Evolutionary conservation across 1,139 yeast genomes (phyloP), one percentile per base, ranked within the genome.

Genomic region (Nematodospora anomalae): DNA sequence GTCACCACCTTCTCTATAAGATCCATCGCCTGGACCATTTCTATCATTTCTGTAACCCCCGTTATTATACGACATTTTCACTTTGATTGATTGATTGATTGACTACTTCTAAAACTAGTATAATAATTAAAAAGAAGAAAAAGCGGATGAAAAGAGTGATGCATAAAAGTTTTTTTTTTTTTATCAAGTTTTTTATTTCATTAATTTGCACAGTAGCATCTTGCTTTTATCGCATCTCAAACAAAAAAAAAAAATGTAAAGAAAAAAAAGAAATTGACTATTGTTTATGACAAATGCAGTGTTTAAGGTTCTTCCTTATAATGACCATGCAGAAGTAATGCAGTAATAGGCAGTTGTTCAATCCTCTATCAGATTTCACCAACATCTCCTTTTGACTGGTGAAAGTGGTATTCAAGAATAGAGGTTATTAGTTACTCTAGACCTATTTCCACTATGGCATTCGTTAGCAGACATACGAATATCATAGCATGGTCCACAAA

Each of bases 1-100:
- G 15, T 30, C 45, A 50, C 36, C 6, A 9, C 36, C 58, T 35
- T 37, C 35, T 28, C 42, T 36, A 37, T 45, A 42, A 27, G 53
- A 46, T 28, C 49, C 41, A 33, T 46, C 41, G 28, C 54, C 48
- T 34, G 42, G 43, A 42, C 52, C 46, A 44, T 55, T 61, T 41
- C 58, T 53, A 52, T 41, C 33, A 35, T 38, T 30, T 30, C 64
- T 38, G 35, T 49, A 44, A 18, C 47, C 51, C 35, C 47, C 40
- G 42, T 40, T 38, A 27, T 39, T 36, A 25, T 45, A 45, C 12
- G 49, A 44, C 57, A 52, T 52, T 12, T n/a, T 44, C 26, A 35
- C 31, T 32, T 12, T 23, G 6, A 16, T 28, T 24, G 16, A 23
- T 28, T 33, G 28, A 18, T 13, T 30, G 32, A 5, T 16, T 13